phyloP scores from a whole-genome alignment of 768 basidiomycete genomes.

The Galerina marginata region DNA sequence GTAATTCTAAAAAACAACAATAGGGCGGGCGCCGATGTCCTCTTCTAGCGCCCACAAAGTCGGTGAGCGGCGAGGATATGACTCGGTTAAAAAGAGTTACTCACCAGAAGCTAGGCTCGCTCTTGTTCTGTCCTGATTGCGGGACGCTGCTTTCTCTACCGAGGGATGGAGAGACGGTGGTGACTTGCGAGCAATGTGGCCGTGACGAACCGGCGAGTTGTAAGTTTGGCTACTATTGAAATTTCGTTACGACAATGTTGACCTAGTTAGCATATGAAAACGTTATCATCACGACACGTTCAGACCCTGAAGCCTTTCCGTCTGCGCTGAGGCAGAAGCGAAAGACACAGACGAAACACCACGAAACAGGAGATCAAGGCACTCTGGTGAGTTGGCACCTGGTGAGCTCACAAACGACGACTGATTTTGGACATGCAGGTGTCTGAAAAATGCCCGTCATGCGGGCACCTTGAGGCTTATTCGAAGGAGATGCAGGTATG shows the following conservation, averaged over 20 bases:
- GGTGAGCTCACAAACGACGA: background rate
- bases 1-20: background rate
- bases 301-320: slow-evolving; percentile 94
- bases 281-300: slow-evolving; percentile 86
- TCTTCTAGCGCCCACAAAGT: slow-evolving; percentile 39
- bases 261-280: slow-evolving; percentile 81
- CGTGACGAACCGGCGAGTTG: slow-evolving; percentile 88
- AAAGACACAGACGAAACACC: slow-evolving; percentile 86
- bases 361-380: slow-evolving; percentile 73
- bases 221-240: slow-evolving; percentile 46
- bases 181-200: slow-evolving; percentile 88
- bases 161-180: slow-evolving; percentile 69
- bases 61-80: slow-evolving; percentile 32
- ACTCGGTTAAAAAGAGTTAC: background rate
- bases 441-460: slow-evolving; percentile 87
- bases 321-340: slow-evolving; percentile 85
- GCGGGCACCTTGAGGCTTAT: slow-evolving; percentile 84
- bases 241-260: slow-evolving; percentile 1
- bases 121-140: slow-evolving; percentile 94
- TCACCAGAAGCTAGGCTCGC: slow-evolving; percentile 62
- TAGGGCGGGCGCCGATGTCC: background rate
- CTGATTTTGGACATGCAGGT: slow-evolving; percentile 52
- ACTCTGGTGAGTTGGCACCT: slow-evolving; percentile 42
- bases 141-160: slow-evolving; percentile 90
- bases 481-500: slow-evolving; percentile 88